A percentile compares a stretch with the other conserved stretches of the same genome.
phyloP scores from a whole-genome alignment of 2,329 filamentous ascomycete genomes.

The Scopulariopsis brevicaulis region DNA sequence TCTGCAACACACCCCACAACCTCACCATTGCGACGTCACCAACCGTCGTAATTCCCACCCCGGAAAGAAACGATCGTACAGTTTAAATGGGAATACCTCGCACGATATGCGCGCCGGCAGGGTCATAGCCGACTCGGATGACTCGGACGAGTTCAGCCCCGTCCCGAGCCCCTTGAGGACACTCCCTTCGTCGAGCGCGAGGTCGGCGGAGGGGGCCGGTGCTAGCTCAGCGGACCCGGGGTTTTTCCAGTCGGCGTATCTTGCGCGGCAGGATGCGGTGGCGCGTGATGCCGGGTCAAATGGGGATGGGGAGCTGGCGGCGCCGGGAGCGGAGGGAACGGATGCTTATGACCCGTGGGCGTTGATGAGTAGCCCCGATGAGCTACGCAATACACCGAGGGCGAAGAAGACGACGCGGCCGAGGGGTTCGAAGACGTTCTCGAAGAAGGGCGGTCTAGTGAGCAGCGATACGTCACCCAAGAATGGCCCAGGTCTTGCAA shows the following conservation, averaged over 20 bases:
- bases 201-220: neutral
- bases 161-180: conserved; percentile 8
- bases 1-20: neutral
- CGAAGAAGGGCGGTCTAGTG: neutral
- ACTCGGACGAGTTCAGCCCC: conserved; percentile 17
- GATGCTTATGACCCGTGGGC: conserved; percentile 26
- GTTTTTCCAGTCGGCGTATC: conserved; percentile 34
- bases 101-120: conserved; percentile 2
- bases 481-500: conserved; percentile 9
- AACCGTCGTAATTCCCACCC: neutral
- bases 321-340: conserved; percentile 7
- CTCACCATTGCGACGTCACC: neutral
- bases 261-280: conserved; percentile 27
- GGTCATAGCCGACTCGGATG: conserved; percentile 27
- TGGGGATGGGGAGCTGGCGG: conserved; percentile 14
- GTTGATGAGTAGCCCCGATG: conserved; percentile 29
- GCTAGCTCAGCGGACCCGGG: conserved; percentile 31
- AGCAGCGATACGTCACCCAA: neutral
- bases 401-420: neutral
- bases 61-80: neutral
- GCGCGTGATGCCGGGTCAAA: neutral
- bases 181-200: neutral
- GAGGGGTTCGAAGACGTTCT: neutral
- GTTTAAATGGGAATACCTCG: neutral
- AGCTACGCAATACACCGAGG: conserved; percentile 2